Conservation (phyloP, 106 monocot genomes). For the Dioscorea dumetorum region DNA sequence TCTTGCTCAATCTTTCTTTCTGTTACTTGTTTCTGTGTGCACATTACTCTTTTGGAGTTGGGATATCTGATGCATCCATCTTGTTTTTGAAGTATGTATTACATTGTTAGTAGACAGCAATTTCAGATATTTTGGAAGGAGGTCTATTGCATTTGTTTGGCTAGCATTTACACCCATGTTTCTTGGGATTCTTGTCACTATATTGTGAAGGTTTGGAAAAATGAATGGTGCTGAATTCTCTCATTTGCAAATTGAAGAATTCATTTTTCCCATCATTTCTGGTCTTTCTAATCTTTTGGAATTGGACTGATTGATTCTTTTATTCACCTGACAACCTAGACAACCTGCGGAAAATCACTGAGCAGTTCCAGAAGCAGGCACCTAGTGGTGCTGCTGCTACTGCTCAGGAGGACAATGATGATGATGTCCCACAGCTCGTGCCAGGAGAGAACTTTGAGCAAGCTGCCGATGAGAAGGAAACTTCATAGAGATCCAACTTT, state of each 20-base stretch:
- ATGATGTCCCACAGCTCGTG: slow-evolving; percentile 67
- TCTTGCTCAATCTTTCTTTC: not conserved
- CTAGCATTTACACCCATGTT: not conserved
- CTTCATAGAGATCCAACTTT: not conserved
- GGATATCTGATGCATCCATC: not conserved
- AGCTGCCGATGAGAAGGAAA: slow-evolving; percentile 39
- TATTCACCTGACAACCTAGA: slow-evolving; percentile 64
- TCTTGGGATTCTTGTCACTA: not conserved
- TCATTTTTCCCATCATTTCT: not conserved
- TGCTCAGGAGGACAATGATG: slow-evolving; percentile 28
- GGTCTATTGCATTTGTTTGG: too few species aligned
- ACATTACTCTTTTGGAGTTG: not conserved
- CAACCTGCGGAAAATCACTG: slow-evolving; percentile 48
- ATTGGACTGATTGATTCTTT: not conserved
- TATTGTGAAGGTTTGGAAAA: too few species aligned
- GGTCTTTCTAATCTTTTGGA: not conserved
- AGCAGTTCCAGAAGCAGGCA: slow-evolving; percentile 49
- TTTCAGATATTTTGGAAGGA: not conserved
- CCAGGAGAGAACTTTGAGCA: slow-evolving; percentile 64
- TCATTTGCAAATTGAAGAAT: too few species aligned
- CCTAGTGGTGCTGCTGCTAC: slow-evolving; percentile 10
- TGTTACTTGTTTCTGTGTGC: not conserved
- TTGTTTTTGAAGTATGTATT: not conserved
- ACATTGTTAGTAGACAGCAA: not conserved
- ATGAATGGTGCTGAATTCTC: too few species aligned